These are phyloP conservation scores for Eremochloa ophiuroides DNA, from an alignment of 176 grass and related monocot genomes.

Conservation along the genomic window DNA sequence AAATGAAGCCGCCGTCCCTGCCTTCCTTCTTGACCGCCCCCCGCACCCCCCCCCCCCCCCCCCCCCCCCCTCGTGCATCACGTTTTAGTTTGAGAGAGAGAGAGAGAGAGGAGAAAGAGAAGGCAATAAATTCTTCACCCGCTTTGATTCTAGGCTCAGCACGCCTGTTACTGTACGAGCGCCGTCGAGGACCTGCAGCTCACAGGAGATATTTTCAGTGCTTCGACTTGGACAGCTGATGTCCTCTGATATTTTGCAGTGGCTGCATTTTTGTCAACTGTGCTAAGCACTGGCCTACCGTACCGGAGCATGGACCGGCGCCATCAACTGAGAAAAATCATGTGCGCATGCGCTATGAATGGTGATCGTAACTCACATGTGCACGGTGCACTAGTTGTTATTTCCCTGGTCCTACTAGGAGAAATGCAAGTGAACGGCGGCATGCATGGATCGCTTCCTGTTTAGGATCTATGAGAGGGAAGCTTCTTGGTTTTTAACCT, in stretches of 20 bases:
- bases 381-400: too few relatives aligned
- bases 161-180: neutral
- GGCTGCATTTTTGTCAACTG: neutral
- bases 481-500: neutral
- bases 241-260: neutral
- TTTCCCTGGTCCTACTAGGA: neutral
- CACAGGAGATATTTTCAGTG: neutral
- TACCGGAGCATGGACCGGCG: neutral
- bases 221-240: too few relatives aligned
- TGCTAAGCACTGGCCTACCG: neutral
- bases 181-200: neutral
- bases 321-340: neutral
- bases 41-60: too few relatives aligned
- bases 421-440: neutral
- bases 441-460: neutral
- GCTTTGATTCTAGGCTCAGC: neutral
- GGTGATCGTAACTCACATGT: neutral
- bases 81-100: neutral
- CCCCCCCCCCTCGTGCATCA: too few relatives aligned
- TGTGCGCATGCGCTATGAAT: neutral
- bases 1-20: neutral
- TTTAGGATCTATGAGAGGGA: neutral
- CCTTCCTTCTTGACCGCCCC: neutral
- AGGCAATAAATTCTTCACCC: neutral
- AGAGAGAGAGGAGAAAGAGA: too few relatives aligned